Evolutionary conservation across 2,329 filamentous ascomycete species (phyloP).

Genomic region (Aspergillus calidoustus): DNA sequence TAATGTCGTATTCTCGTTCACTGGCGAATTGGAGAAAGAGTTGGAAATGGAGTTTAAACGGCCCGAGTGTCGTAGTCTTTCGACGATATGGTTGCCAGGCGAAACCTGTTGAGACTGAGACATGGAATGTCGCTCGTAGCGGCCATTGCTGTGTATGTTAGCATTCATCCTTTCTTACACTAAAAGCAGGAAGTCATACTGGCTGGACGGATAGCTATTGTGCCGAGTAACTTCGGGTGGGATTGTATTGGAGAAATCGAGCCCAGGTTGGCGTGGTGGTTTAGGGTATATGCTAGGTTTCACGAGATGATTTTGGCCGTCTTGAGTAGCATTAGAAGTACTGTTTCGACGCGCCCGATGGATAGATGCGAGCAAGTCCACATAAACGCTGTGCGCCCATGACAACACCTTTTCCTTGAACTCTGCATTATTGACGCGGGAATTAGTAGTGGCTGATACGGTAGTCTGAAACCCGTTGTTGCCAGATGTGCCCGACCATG

Average conservation of each 20-base stretch:
- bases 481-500: slow-evolving; percentile 32
- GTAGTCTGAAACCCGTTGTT: slow-evolving; percentile 30
- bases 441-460: slow-evolving; percentile 25
- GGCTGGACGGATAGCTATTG: slow-evolving; percentile 43
- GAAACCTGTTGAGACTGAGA: slow-evolving; percentile 32
- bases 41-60: slow-evolving; percentile 35
- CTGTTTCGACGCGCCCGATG: slow-evolving; percentile 57
- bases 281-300: slow-evolving; percentile 66
- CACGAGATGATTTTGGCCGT: slow-evolving; percentile 47
- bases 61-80: slow-evolving; percentile 38
- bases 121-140: slow-evolving; percentile 31
- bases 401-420: slow-evolving; percentile 72
- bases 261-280: slow-evolving; percentile 61
- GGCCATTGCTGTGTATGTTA: slow-evolving; percentile 21
- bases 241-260: slow-evolving; percentile 51
- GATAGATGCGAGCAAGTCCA: slow-evolving; percentile 69
- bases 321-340: slow-evolving; percentile 51
- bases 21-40: slow-evolving; percentile 36
- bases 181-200: slow-evolving; percentile 35
- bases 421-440: slow-evolving; percentile 45
- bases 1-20: slow-evolving; percentile 49
- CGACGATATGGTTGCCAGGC: slow-evolving; percentile 35
- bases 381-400: slow-evolving; percentile 74
- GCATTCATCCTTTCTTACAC: slow-evolving; percentile 25
- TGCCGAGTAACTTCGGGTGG: slow-evolving; percentile 33